A percentile compares a stretch with the other conserved stretches of the same genome.
These are phyloP conservation scores for Fusarium lyarnte DNA, from an alignment of 2,329 filamentous ascomycete species.

Conservation along the genomic window DNA sequence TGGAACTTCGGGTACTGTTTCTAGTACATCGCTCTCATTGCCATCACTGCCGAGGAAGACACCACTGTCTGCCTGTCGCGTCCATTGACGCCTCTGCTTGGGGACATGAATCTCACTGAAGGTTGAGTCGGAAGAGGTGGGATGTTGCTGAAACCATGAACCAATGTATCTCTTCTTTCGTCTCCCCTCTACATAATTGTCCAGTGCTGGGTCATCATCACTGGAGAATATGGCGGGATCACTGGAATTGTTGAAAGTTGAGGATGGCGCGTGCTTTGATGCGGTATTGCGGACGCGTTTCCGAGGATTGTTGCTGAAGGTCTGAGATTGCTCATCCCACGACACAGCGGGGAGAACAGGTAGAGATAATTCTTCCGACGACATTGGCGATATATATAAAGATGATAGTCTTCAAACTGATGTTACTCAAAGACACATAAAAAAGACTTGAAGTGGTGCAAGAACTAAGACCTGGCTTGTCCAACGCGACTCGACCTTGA, in stretches of 20 bases:
- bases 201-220: conserved; percentile 74
- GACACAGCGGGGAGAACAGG: conserved; percentile 52
- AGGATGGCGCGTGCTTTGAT: conserved; percentile 42
- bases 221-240: conserved; percentile 77
- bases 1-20: conserved; percentile 45
- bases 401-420: background rate
- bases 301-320: conserved; percentile 51
- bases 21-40: conserved; percentile 55
- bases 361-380: conserved; percentile 55
- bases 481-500: conserved; percentile 16
- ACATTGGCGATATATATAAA: conserved; percentile 30
- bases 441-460: conserved; percentile 6
- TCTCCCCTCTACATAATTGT: conserved; percentile 68
- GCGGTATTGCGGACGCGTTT: conserved; percentile 51
- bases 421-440: conserved; percentile 15
- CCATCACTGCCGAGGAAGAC: conserved; percentile 74
- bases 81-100: conserved; percentile 62
- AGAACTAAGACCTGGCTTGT: conserved; percentile 13
- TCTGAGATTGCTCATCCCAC: conserved; percentile 52
- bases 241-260: conserved; percentile 69
- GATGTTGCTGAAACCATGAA: conserved; percentile 73
- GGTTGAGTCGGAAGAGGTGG: conserved; percentile 59
- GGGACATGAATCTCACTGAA: conserved; percentile 53
- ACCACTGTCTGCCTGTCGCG: conserved; percentile 72
- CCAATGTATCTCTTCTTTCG: conserved; percentile 72